These are phyloP conservation scores for Xerophyta viscosa DNA, from an alignment of 106 monocot species.

Conservation along the genomic window DNA sequence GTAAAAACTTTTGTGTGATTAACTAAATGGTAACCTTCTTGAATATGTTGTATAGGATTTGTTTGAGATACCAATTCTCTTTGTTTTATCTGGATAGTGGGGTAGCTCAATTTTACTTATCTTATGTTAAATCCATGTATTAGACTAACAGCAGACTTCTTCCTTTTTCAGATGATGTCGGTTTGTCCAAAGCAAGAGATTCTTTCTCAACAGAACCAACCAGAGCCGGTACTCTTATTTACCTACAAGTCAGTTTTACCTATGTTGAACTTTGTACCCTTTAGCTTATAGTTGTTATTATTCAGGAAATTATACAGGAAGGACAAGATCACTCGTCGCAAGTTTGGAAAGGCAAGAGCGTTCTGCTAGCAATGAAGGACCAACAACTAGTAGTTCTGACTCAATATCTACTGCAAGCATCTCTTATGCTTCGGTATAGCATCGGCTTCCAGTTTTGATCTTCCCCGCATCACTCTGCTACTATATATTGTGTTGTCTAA, in stretches of 20 bases:
- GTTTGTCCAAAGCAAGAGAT: slow-evolving; percentile 46
- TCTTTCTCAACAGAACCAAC: slow-evolving; percentile 35
- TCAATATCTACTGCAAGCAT: slow-evolving; percentile 3
- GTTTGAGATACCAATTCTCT: too few species aligned
- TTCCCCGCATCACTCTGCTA: background rate
- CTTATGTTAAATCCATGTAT: too few species aligned
- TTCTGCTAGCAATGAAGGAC: slow-evolving; percentile 29
- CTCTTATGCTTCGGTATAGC: slow-evolving; percentile 26
- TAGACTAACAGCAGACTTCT: too few species aligned
- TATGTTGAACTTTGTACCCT: too few species aligned
- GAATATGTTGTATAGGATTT: too few species aligned
- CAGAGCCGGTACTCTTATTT: slow-evolving; percentile 81
- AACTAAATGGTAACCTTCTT: too few species aligned
- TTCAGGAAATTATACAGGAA: slow-evolving; percentile 32
- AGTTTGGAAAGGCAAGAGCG: slow-evolving; percentile 53
- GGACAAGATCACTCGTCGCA: slow-evolving; percentile 42
- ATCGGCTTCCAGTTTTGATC: background rate
- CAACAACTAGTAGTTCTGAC: slow-evolving; percentile 28
- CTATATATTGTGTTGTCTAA: background rate
- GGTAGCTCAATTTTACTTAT: too few species aligned
- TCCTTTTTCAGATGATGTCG: slow-evolving; percentile 39
- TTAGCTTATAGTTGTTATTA: background rate
- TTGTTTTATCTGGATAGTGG: too few species aligned
- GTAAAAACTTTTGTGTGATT: too few species aligned
- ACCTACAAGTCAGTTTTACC: too few species aligned